Conservation (phyloP, 331 rosid species). For the Malus hybrid region DNA sequence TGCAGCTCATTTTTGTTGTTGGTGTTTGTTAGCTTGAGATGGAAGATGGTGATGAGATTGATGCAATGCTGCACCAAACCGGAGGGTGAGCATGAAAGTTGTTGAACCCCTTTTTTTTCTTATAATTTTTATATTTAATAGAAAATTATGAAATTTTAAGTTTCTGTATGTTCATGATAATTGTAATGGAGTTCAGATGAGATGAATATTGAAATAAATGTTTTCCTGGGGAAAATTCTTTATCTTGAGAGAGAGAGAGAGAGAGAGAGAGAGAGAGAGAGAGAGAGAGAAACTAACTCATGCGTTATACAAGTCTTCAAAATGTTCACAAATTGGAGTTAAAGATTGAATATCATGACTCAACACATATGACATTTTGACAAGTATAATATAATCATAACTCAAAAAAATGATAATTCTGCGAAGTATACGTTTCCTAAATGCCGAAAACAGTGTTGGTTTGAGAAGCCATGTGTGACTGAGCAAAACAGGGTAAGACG, state of each 20-base stretch:
- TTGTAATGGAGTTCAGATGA: neutral
- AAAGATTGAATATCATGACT: neutral
- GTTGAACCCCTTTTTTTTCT: neutral
- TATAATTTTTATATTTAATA: no score
- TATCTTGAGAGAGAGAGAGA: neutral
- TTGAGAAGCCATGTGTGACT: neutral
- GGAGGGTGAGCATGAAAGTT: conserved; percentile 29
- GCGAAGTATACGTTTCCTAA: conserved; percentile 7
- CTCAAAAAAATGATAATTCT: neutral
- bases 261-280: neutral
- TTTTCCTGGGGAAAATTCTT: no score
- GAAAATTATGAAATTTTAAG: no score
- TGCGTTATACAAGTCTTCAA: neutral
- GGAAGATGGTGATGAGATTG: conserved; percentile 72
- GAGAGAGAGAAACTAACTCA: no score
- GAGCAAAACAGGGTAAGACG: neutral
- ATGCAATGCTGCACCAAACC: conserved; percentile 65
- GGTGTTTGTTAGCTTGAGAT: conserved; percentile 41
- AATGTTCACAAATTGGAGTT: neutral
- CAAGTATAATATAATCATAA: neutral
- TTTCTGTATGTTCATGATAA: neutral
- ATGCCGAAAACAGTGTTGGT: neutral
- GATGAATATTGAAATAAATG: neutral
- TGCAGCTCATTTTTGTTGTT: neutral
- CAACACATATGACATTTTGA: neutral